Conservation (phyloP, 1,284 basidiomycete genomes). For the Ceratorhiza oryzae-sativae region DNA sequence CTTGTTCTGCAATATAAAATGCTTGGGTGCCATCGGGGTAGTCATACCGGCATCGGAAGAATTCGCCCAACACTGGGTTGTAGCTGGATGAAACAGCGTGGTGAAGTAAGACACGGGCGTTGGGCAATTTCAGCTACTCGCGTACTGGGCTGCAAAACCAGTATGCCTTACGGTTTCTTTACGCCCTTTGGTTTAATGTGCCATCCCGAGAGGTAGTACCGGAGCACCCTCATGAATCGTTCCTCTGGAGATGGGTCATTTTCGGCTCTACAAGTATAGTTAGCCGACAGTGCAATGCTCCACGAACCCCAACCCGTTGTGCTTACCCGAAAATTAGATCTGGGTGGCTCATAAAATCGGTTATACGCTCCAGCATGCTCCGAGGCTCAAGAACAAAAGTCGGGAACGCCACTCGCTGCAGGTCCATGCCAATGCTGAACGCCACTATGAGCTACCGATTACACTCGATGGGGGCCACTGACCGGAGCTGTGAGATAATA, state of each 20-base stretch:
- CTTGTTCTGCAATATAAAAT: constrained; percentile 98
- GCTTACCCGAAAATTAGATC: constrained; percentile 95
- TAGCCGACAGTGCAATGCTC: constrained; percentile 38
- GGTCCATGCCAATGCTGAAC: constrained; percentile 89
- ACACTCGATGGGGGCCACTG: constrained; percentile 41
- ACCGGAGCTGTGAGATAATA: constrained; percentile 86
- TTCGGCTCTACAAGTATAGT: constrained; percentile 64
- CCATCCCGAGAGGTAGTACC: constrained; percentile 99
- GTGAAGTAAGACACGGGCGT: neutral
- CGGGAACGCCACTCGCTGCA: constrained; percentile 71
- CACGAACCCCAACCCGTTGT: constrained; percentile 28
- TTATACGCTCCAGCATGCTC: constrained; percentile 94
- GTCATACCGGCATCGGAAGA: constrained; percentile 95
- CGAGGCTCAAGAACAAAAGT: constrained; percentile 95
- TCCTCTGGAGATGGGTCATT: constrained; percentile 82
- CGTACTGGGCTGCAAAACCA: constrained; percentile 1
- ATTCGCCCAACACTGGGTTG: constrained; percentile 96
- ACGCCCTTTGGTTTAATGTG: constrained; percentile 99
- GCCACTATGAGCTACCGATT: constrained; percentile 9
- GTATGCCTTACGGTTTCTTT: constrained; percentile 87
- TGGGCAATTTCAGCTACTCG: neutral
- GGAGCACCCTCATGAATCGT: constrained; percentile 88
- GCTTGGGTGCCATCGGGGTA: constrained; percentile 92
- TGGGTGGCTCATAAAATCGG: constrained; percentile 99
- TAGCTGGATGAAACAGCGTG: constrained; percentile 62